Conservation (phyloP, 345 rosid genomes). For the Sapria himalayana region DNA sequence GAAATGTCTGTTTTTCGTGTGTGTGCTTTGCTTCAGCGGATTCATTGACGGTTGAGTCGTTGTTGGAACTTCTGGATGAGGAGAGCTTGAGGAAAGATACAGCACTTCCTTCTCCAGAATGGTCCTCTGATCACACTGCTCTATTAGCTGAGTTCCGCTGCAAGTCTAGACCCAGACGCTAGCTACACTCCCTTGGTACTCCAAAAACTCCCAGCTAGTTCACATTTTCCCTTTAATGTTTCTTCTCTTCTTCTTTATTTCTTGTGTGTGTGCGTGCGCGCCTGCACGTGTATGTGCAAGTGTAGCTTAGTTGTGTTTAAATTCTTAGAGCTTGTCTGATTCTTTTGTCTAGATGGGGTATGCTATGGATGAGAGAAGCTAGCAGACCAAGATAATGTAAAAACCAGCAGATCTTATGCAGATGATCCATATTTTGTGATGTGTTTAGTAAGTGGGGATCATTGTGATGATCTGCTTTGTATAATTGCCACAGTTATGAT, state of each 20-base stretch:
- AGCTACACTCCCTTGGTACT: too few relatives aligned
- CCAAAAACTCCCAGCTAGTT: slow-evolving; percentile 15
- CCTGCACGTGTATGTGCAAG: too few relatives aligned
- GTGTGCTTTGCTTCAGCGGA: slow-evolving; percentile 54
- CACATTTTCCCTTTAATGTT: neutral
- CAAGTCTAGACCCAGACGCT: slow-evolving; percentile 79
- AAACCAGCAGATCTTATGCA: too few relatives aligned
- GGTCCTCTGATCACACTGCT: slow-evolving; percentile 98
- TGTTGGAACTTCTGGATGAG: slow-evolving; percentile 94
- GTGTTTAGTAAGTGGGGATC: too few relatives aligned
- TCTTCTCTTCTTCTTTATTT: neutral
- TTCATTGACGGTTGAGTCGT: slow-evolving; percentile 69
- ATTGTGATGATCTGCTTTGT: slow-evolving; percentile 28
- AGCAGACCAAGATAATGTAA: too few relatives aligned
- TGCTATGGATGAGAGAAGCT: too few relatives aligned
- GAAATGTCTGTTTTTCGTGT: neutral
- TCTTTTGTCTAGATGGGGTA: too few relatives aligned
- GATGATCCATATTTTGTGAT: too few relatives aligned
- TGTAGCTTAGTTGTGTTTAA: too few relatives aligned
- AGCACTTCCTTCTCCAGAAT: slow-evolving; percentile 97
- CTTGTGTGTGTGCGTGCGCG: too few relatives aligned
- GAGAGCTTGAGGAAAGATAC: slow-evolving; percentile 96
- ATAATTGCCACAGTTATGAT: slow-evolving; percentile 27
- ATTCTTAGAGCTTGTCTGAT: too few relatives aligned
- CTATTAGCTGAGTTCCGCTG: slow-evolving; percentile 89